Base-by-base conservation (phyloP, 2,329 filamentous ascomycete genomes). In the Seiridium cupressi region DNA sequence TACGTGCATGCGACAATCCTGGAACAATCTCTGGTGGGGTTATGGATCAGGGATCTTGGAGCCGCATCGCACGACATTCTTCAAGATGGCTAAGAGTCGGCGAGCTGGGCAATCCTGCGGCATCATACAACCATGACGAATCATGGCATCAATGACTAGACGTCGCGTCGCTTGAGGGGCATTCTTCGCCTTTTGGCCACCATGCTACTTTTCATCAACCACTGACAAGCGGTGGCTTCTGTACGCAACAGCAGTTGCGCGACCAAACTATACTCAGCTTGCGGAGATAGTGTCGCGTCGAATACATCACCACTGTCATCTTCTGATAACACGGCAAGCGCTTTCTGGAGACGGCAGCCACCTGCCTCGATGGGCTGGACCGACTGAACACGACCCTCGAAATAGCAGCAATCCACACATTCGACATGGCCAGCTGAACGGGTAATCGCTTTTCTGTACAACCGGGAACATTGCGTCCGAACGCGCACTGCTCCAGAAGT, bases 381-480 rank as follows among this genome's bases (percentile, higher is more conserved):
- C 58, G 48, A 49, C 62, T 54, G 47, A 48, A 44, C 48, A 38
- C 42, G 46, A 60, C 53, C 48, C 60, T 62, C 63, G 60, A 58
- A 63, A 63, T 60, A 63, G 38, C 60, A 64, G 63, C 61, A 58
- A 56, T 56, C 53, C 51, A 58, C 46, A 58, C 44, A 35, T 49
- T 49, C 48, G 63, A 57, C 44, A 61, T 59, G 59, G 32, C 57
- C 62, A 70, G 66, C 67, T 69, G 66, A 66, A 67, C 65, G 63
- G 65, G 63, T 65, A 64, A 66, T 58, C 55, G 64, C 67, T 61
- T 70, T 48, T 26, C 18, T 31, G 68, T 71, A 61, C 48, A 38
- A 71, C 69, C 63, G 53, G 63, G 61, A 62, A 65, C 56, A 59
- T 56, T 61, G 61, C 65, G 65, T 70, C 68, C 69, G 67, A 69